phyloP scores from a whole-genome alignment of 2,329 filamentous ascomycete species.

The Arachnomyces sp. region DNA sequence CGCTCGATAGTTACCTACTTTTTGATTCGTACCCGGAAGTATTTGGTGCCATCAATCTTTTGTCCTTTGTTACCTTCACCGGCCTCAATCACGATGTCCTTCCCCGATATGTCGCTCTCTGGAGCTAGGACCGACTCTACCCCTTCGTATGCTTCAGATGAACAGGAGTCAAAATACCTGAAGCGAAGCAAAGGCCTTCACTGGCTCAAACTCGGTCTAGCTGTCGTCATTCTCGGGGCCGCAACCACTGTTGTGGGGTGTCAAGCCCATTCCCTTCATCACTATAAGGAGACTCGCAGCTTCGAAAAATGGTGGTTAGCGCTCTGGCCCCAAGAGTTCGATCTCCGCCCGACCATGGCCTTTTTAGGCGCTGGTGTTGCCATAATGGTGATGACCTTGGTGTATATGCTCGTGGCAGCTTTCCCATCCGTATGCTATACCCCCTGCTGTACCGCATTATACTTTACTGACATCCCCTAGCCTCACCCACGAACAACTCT shows the following conservation, averaged over 20 bases:
- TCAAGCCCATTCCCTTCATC: conserved; percentile 30
- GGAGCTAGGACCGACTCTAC: conserved; percentile 18
- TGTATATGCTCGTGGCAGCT: conserved; percentile 25
- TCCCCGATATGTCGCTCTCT: conserved; percentile 16
- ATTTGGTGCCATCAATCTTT: no score
- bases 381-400: conserved; percentile 23
- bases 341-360: conserved; percentile 32
- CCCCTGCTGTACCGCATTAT: neutral
- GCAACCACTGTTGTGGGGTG: conserved; percentile 27
- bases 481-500: conserved; percentile 27
- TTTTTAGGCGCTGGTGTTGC: conserved; percentile 30
- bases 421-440: conserved; percentile 28
- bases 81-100: conserved; percentile 15
- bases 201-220: conserved; percentile 26
- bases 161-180: conserved; percentile 30
- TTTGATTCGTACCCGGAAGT: no score
- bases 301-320: conserved; percentile 26
- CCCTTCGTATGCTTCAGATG: conserved; percentile 26
- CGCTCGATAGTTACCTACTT: no score
- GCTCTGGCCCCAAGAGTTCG: conserved; percentile 36
- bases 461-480: conserved; percentile 14
- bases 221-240: conserved; percentile 21
- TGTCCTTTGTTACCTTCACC: no score
- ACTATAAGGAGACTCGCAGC: conserved; percentile 30
- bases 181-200: conserved; percentile 25